Evolutionary conservation across 2,329 filamentous ascomycete species (phyloP).

Genomic region (Dactylellina drechsleri): DNA sequence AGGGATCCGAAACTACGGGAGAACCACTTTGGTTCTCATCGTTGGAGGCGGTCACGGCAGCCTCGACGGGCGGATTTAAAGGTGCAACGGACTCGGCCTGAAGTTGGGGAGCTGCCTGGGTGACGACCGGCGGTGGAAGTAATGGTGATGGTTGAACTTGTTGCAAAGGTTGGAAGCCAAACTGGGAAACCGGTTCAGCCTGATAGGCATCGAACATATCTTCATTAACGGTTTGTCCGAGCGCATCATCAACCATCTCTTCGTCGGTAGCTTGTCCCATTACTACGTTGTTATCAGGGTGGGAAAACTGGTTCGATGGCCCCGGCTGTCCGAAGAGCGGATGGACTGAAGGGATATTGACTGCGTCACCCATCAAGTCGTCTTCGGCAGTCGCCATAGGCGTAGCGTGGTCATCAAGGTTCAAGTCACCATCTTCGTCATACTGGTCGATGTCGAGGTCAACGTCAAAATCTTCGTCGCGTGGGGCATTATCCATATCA

Average conservation of each 20-base stretch:
- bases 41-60: background rate
- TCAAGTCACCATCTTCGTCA: slow-evolving; percentile 47
- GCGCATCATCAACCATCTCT: slow-evolving; percentile 51
- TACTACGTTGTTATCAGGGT: background rate
- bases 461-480: slow-evolving; percentile 49
- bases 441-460: slow-evolving; percentile 42
- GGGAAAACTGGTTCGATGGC: slow-evolving; percentile 10
- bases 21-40: background rate
- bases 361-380: slow-evolving; percentile 34
- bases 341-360: slow-evolving; percentile 5
- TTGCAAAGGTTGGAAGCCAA: slow-evolving; percentile 19
- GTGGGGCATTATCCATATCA: slow-evolving; percentile 48
- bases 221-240: slow-evolving; percentile 40
- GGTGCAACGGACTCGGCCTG: background rate
- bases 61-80: background rate
- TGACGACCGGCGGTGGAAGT: background rate
- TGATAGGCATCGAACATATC: slow-evolving; percentile 46
- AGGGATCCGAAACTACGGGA: background rate
- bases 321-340: slow-evolving; percentile 40
- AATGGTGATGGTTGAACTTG: slow-evolving; percentile 1
- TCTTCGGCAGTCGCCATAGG: slow-evolving; percentile 40
- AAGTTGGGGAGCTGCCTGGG: slow-evolving; percentile 6
- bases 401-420: slow-evolving; percentile 39
- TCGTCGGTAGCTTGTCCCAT: slow-evolving; percentile 28
- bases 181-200: slow-evolving; percentile 15